phyloP scores from a whole-genome alignment of 2,329 filamentous ascomycete genomes.

The Nemania sp. region DNA sequence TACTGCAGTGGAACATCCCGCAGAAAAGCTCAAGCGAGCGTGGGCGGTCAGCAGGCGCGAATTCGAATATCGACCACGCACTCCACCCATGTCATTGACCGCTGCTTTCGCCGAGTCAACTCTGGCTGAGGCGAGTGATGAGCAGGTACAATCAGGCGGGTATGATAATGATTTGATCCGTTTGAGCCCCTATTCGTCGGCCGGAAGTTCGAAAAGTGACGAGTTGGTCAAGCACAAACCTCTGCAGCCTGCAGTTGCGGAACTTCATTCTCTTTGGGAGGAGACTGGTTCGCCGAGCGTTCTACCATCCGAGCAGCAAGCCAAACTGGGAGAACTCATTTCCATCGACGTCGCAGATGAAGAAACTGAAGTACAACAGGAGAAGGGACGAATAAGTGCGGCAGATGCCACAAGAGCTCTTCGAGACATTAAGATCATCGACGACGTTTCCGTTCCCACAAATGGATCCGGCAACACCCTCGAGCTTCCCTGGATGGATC shows the following conservation, averaged over 20 bases:
- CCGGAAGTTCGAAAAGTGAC: neutral
- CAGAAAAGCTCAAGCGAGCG: no score
- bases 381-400: neutral
- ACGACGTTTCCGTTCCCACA: slow-evolving; percentile 2
- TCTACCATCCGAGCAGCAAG: neutral
- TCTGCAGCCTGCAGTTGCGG: neutral
- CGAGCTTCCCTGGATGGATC: neutral
- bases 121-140: neutral
- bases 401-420: slow-evolving; percentile 10
- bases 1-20: no score
- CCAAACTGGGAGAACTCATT: neutral
- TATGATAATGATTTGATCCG: slow-evolving; percentile 8
- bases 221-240: neutral
- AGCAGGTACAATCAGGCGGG: neutral
- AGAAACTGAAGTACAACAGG: neutral
- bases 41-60: neutral
- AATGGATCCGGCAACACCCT: slow-evolving; percentile 20
- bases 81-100: neutral
- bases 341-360: no score
- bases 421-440: slow-evolving; percentile 14
- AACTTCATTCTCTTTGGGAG: neutral
- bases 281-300: neutral
- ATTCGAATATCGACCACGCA: neutral
- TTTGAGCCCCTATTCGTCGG: slow-evolving; percentile 1
- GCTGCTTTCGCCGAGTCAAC: neutral